Conservation (phyloP, 345 rosid genomes). For the Garcia nutans region DNA sequence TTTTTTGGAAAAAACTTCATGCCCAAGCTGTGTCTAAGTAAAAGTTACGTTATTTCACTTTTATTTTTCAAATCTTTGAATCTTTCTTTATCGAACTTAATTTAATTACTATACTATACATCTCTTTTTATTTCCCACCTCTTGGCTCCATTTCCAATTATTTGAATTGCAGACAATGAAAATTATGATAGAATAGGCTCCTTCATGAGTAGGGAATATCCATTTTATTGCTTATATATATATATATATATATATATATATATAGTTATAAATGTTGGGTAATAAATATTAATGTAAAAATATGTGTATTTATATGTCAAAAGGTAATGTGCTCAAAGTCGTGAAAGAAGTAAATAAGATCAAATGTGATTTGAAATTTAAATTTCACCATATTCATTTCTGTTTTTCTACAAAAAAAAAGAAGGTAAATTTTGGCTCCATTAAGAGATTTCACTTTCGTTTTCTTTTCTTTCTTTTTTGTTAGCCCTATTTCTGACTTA, state of each 20-base stretch:
- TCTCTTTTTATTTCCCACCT: not conserved
- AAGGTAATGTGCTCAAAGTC: not conserved
- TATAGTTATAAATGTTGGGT: not conserved
- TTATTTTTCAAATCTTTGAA: not conserved
- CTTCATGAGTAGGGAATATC: not conserved
- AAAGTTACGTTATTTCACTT: not conserved
- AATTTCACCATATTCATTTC: no score
- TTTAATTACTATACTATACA: no score
- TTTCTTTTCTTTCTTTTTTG: no score
- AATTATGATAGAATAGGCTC: not conserved
- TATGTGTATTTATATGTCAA: no score
- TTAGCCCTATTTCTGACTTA: no score
- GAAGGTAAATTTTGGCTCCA: no score
- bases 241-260: no score
- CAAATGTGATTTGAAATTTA: not conserved
- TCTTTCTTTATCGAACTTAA: no score
- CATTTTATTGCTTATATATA: no score
- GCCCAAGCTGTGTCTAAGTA: conserved; percentile 11
- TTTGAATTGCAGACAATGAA: not conserved
- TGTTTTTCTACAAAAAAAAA: no score
- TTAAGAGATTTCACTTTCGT: no score
- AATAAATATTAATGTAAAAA: no score
- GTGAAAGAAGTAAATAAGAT: not conserved
- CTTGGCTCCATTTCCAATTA: not conserved
- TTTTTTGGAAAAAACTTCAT: not conserved